Evolutionary conservation across 2,329 filamentous ascomycete species (phyloP), one percentile per base, ranked within the genome.

Genomic region (Claviceps pazoutovae): DNA sequence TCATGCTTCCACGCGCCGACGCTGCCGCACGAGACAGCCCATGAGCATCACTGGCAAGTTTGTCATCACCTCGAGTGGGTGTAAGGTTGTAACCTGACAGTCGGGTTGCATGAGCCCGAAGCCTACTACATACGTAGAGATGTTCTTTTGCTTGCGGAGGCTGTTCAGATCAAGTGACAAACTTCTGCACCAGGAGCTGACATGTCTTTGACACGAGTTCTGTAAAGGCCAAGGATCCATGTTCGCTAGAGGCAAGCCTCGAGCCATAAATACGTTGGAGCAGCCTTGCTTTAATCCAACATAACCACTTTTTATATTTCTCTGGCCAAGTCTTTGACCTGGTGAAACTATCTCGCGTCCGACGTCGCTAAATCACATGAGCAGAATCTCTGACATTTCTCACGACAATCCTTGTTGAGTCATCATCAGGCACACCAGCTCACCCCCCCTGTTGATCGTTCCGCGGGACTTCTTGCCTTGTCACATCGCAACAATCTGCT

Each of bases 11-110:
- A 43, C 26, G 45, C 51, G 38, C 44, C 48, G 19, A 26, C 43
- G 48, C 44, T 44, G 48, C 48, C 51, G 44, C 51, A 53, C 51
- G 48, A 48, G 45, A 51, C 52, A 53, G 49, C 39, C 48, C 48
- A 48, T 50, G 48, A 53, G 39, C 49, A 43, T 53, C 44, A 30
- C 38, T 53, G 45, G 37, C 36, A 21, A 44, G 45, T 41, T 47
- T 53, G 48, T 44, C 30, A 48, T 48, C 37, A 45, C 26, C 39
- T 48, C 45, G 37, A 42, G 44, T 45, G 45, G 50, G 19, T 38
- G 26, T 17, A 16, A 19, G 43, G 19, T 41, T 34, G 45, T 51
- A 36, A 19, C 45, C 41, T 43, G 19, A 38, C 45, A 36, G 44
- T 17, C 26, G 38, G 45, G 37, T 47, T 41, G 34, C 17, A 43